Conservation (phyloP, 2,329 filamentous ascomycete genomes). For the Cadophora sp. region DNA sequence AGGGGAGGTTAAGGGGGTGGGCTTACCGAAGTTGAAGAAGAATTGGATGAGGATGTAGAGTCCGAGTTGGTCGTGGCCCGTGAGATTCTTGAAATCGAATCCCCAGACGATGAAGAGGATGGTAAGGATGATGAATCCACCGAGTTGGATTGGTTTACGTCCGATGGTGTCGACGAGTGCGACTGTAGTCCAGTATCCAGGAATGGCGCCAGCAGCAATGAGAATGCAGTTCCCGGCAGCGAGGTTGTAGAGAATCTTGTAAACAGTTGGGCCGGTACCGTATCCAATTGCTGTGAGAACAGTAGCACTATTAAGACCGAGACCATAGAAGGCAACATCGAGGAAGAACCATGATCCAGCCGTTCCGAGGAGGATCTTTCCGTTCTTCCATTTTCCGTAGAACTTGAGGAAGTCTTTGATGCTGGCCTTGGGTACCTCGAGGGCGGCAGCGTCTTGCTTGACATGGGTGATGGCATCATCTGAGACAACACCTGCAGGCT, state of each 20-base stretch:
- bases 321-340: conserved; percentile 63
- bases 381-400: conserved; percentile 75
- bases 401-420: conserved; percentile 74
- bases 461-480: conserved; percentile 70
- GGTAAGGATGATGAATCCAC: conserved; percentile 68
- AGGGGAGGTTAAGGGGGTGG: not conserved
- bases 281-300: conserved; percentile 79
- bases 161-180: conserved; percentile 77
- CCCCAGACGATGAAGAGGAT: conserved; percentile 68
- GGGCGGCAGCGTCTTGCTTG: conserved; percentile 58
- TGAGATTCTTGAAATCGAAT: conserved; percentile 61
- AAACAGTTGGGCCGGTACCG: conserved; percentile 66
- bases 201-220: conserved; percentile 78
- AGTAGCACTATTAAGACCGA: conserved; percentile 77
- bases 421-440: conserved; percentile 73
- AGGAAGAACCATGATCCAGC: conserved; percentile 81
- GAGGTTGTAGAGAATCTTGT: conserved; percentile 74
- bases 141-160: conserved; percentile 77
- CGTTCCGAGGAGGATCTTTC: conserved; percentile 76
- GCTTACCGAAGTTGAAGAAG: conserved; percentile 66
- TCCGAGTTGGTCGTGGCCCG: conserved; percentile 59
- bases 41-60: conserved; percentile 71
- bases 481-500: conserved; percentile 61
- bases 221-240: conserved; percentile 79
- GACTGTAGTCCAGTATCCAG: conserved; percentile 82